Base-by-base conservation (phyloP, 495 filamentous ascomycete species). In the Penicillium bovifimosum region DNA sequence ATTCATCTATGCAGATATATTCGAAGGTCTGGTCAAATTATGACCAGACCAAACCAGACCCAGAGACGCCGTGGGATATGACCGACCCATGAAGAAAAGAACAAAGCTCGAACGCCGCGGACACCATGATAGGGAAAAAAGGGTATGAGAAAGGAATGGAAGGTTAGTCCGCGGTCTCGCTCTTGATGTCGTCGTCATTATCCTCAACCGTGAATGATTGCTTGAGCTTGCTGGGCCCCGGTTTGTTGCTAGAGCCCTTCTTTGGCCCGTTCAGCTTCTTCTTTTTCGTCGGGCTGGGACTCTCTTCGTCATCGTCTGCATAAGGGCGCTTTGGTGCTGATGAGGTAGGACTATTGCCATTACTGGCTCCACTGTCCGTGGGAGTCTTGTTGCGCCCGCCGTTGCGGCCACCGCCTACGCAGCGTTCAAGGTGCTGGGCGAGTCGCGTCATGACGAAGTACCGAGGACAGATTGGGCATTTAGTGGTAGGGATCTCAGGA, bases 391-490 rank as follows among this genome's bases (percentile, higher is more conserved):
- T 75, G 47, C 85, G 76, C 4, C 84, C 85, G 14, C 80, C 81
- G 59, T 80, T 80, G 17, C 88, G 76, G 13, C 87, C 86, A 41
- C 79, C 83, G 27, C 87, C 87, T 59, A 93, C 82, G 63, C 88
- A 91, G 42, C 87, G 84, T 34, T 87, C 86, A 70, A 93, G 76
- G 69, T 93, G 88, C 60, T 88, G 86, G 31, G 80, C 80, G 47
- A 85, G 80, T 46, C 80, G 72, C 17, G 74, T 84, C 50, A 83
- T 79, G 32, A 81, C 76, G 41, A 84, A 72, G 60, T 80, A 81
- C 6, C 79, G 73, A 27, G 79, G 79, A 55, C 83, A 86, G 41
- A 77, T 76, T n/a, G 78, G 80, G 60, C 83, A 86, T 50, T 83
- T 85, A 50, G 79, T 79, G 59, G 88, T 91, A 6, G 88, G 88